Evolutionary conservation across 768 basidiomycete genomes (phyloP).

Genomic region (Multifurca ochricompacta): DNA sequence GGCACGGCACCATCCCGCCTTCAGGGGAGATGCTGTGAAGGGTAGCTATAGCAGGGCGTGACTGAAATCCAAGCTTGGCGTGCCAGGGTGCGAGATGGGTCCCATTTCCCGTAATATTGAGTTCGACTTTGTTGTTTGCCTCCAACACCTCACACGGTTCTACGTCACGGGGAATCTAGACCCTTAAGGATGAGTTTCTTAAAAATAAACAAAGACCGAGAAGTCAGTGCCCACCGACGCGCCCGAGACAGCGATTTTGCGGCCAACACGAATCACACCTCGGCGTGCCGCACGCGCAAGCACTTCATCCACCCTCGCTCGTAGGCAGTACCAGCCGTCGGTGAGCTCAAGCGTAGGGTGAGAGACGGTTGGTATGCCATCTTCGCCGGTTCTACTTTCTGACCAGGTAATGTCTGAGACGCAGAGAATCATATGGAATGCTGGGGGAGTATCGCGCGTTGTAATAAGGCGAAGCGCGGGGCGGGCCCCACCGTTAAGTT

Average conservation of each 20-base stretch:
- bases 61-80: conserved; percentile 73
- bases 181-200: conserved; percentile 37
- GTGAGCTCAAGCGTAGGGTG: conserved; percentile 79
- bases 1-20: conserved; percentile 67
- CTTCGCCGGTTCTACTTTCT: conserved; percentile 30
- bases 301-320: conserved; percentile 66
- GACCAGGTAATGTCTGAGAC: conserved; percentile 66
- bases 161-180: conserved; percentile 29
- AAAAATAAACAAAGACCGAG: conserved; percentile 39
- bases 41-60: conserved; percentile 59
- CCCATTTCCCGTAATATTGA: conserved; percentile 76
- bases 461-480: conserved; percentile 76
- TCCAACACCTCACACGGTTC: conserved; percentile 81
- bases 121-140: conserved; percentile 57
- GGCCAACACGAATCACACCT: conserved; percentile 63
- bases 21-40: conserved; percentile 72
- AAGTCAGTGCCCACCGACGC: conserved; percentile 49
- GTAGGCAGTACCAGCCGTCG: conserved; percentile 93
- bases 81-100: conserved; percentile 86
- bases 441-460: conserved; percentile 74
- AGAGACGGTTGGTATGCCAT: conserved; percentile 31
- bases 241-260: conserved; percentile 76
- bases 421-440: conserved; percentile 77
- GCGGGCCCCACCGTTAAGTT: conserved; percentile 52
- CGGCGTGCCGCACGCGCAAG: conserved; percentile 61